Evolutionary conservation across 2,329 filamentous ascomycete species (phyloP).

Genomic region (Verticillium klebahnii): DNA sequence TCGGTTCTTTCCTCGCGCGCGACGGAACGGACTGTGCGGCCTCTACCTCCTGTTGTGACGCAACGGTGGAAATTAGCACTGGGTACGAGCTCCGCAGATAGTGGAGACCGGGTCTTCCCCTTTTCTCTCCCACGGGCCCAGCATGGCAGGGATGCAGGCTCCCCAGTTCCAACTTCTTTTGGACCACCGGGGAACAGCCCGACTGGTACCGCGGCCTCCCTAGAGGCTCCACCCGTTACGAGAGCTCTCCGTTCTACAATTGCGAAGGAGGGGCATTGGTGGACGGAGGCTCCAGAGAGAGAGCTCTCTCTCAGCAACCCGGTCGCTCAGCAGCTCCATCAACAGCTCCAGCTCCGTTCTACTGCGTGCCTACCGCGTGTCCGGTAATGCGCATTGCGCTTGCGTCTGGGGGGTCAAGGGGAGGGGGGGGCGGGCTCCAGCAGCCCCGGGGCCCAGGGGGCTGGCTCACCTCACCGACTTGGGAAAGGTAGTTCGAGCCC

Average conservation of each 20-base stretch:
- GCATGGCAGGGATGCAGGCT: neutral
- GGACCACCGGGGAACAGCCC: neutral
- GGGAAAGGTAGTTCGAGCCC: neutral
- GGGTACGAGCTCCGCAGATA: neutral
- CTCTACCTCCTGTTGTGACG: slow-evolving; percentile 7
- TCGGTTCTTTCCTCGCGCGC: slow-evolving; percentile 5
- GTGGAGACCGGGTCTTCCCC: slow-evolving; percentile 4
- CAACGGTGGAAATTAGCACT: neutral
- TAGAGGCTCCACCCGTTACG: neutral
- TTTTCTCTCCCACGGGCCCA: slow-evolving; percentile 2
- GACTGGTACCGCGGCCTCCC: neutral
- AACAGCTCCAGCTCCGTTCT: neutral
- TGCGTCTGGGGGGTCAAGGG: neutral
- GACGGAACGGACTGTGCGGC: slow-evolving; percentile 3
- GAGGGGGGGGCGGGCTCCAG: neutral
- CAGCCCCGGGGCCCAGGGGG: neutral
- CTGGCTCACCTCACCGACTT: neutral
- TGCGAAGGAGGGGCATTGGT: neutral
- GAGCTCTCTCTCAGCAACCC: neutral
- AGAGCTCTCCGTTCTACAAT: neutral
- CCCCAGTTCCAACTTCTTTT: neutral
- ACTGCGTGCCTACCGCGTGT: neutral
- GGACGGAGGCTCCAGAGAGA: neutral
- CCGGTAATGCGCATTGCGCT: neutral
- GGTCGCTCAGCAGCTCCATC: neutral